Conservation (phyloP, 179 eudicot species). For the Heliamphora pulchella region DNA sequence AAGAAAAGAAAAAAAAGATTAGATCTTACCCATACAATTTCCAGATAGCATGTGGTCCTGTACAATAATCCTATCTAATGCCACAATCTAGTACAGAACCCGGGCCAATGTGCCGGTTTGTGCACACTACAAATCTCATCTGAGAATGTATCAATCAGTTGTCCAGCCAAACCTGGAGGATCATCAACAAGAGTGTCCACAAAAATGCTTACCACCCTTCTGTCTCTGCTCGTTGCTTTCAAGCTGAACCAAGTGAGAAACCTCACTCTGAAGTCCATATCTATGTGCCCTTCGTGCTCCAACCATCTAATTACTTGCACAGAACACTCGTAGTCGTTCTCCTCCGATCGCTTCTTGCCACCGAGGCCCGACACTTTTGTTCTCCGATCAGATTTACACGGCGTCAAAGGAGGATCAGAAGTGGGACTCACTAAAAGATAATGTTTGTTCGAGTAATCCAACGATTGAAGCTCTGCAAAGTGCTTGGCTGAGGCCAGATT, state of each 20-base stretch:
- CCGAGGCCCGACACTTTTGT: conserved; percentile 18
- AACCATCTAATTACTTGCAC: conserved; percentile 47
- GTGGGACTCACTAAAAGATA: conserved; percentile 18
- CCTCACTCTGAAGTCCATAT: conserved; percentile 48
- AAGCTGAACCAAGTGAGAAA: conserved; percentile 74
- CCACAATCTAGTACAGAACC: conserved; percentile 17
- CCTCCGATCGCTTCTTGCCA: conserved; percentile 22
- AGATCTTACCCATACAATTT: not conserved
- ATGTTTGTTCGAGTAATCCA: conserved; percentile 20
- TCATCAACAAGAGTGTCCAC: conserved; percentile 50
- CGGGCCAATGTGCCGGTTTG: conserved; percentile 13
- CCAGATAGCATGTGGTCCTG: not conserved
- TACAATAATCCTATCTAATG: conserved; percentile 2
- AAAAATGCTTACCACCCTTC: conserved; percentile 52
- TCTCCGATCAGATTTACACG: conserved; percentile 36
- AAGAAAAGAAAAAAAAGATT: too few relatives aligned
- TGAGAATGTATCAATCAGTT: conserved; percentile 53
- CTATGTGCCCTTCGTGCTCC: conserved; percentile 47
- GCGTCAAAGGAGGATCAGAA: conserved; percentile 36
- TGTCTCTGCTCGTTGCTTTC: conserved; percentile 47
- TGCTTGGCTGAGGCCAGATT: conserved; percentile 14
- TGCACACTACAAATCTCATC: conserved; percentile 42
- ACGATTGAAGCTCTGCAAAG: conserved; percentile 17
- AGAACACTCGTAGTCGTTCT: conserved; percentile 42
- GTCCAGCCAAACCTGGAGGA: conserved; percentile 55